Evolutionary conservation across 495 filamentous ascomycete species (phyloP), one percentile per base, ranked within the genome.

Genomic region (Trypethelium eluteriae): DNA sequence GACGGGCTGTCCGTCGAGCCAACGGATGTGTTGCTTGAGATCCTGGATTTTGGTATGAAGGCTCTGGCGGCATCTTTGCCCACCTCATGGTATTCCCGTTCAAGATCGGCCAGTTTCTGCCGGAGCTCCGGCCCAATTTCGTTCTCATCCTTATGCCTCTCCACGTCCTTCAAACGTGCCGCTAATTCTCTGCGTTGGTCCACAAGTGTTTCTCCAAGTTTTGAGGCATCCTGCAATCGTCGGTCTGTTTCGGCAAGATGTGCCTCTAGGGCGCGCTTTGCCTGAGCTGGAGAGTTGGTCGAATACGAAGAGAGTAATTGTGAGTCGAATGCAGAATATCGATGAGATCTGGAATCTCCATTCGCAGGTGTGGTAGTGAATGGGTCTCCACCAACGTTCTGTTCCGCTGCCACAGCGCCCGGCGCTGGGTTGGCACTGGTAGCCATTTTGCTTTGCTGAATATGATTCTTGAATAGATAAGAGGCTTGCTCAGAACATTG

Each of bases 51-150:
- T 14, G 94, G 91, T 32, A 98, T 79, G 75, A 96, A 93, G 6
- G 91, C 92, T 62, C 93, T 85, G 56, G 93, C 89, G 32, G 89
- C 92, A 73, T 98, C 93, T 63, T 88, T 84, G 39, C 92, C 92
- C 57, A 97, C 90, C 69, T 98, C 94, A 76, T 94, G 94, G 76
- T 95, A 98, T 69, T 97, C 95, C 75, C 85, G 88, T 74, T 98
- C 94, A 71, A 98, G 82, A 65, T 96, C 93, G 10, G 85, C 82
- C 38, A 98, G 80, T 75, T 89, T 92, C 76, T 88, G 86, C 14
- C 89, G 86, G 71, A 98, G 76, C 63, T 96, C 93, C 2, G 90
- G 88, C 7, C 86, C 88, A 65, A 98, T 88, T 69, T 95, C 89
- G n/a, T 84, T 81, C 56, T 92, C 89, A 69, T 85, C 83, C 72